Evolutionary conservation across 345 rosid genomes (phyloP).

Genomic region (Gossypium turneri): DNA sequence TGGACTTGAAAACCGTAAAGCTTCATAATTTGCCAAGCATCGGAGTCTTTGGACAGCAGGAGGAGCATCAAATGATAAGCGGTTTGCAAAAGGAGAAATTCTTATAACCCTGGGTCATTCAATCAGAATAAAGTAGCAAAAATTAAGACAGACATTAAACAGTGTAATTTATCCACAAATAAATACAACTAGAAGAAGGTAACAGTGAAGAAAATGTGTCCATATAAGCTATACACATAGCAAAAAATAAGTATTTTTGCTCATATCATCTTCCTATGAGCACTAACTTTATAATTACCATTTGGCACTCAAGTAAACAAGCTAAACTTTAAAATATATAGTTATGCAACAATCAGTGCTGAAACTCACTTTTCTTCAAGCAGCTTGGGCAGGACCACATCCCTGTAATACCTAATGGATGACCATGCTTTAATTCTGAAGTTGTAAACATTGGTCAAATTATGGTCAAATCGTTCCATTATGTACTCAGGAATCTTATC

Average conservation of each 20-base stretch:
- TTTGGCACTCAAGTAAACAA: neutral
- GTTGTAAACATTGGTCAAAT: conserved; percentile 89
- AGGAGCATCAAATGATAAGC: conserved; percentile 95
- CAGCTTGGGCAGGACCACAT: conserved; percentile 80
- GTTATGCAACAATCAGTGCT: conserved; percentile 6
- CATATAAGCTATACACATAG: neutral
- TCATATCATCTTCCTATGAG: neutral
- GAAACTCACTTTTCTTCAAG: conserved; percentile 90
- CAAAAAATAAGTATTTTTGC: neutral
- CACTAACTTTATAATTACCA: neutral
- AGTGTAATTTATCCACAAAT: no score
- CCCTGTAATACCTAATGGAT: conserved; percentile 73
- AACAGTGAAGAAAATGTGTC: neutral
- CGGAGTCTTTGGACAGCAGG: conserved; percentile 85
- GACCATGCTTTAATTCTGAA: conserved; percentile 99
- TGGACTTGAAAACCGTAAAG: conserved; percentile 70
- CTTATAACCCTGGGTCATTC: conserved; percentile 69
- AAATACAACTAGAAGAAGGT: no score
- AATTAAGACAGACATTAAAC: neutral
- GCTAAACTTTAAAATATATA: neutral
- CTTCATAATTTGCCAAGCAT: conserved; percentile 92
- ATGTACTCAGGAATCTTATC: conserved; percentile 76
- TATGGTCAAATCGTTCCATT: conserved; percentile 94
- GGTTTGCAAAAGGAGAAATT: conserved; percentile 98
- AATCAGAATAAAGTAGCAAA: conserved; percentile 17